Conservation (phyloP, 345 rosid genomes). For the Angophora floribunda region DNA sequence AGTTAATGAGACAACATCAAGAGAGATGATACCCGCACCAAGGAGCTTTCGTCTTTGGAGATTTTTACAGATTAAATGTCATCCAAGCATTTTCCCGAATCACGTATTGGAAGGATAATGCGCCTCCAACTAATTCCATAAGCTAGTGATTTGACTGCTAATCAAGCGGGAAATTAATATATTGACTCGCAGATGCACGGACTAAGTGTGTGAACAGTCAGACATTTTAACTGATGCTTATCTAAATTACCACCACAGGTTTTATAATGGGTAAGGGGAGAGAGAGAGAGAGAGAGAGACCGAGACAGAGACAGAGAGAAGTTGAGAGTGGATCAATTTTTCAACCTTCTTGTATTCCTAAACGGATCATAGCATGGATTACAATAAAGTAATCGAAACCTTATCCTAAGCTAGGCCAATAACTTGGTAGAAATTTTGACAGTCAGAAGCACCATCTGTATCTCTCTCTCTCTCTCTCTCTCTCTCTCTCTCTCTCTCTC, state of each 20-base stretch:
- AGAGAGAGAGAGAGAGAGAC: background rate
- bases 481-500: background rate
- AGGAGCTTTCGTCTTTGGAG: background rate
- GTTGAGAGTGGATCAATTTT: background rate
- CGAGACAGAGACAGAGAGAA: background rate
- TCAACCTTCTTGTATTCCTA: background rate
- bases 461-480: background rate
- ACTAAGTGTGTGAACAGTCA: background rate
- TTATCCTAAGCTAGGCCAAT: background rate
- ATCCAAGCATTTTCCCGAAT: background rate
- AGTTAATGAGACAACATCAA: background rate
- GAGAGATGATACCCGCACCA: background rate
- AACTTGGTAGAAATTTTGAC: background rate
- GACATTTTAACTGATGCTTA: background rate
- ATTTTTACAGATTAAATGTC: background rate
- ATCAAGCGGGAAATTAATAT: background rate
- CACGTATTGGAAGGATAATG: background rate
- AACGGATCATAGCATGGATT: background rate
- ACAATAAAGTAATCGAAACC: background rate
- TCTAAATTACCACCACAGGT: background rate
- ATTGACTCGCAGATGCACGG: background rate
- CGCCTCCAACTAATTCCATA: background rate
- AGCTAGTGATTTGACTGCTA: background rate
- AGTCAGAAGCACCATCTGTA: background rate
- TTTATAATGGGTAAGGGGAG: background rate